A percentile compares a stretch with the other conserved stretches of the same genome.
Conservation (phyloP, 1,284 basidiomycete species). For the Moesziomyces sp. region DNA sequence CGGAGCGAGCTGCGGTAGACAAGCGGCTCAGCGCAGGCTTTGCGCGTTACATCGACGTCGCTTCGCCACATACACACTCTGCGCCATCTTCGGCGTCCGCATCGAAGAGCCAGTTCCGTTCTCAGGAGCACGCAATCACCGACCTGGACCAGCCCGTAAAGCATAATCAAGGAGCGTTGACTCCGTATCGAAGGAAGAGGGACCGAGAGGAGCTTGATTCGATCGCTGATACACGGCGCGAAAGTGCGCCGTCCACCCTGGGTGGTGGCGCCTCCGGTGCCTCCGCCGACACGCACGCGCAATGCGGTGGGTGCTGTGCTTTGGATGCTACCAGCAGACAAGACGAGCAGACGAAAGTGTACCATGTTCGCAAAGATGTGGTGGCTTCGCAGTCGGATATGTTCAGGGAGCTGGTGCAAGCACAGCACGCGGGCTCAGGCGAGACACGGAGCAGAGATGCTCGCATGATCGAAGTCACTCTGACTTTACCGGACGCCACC, state of each 20-base stretch:
- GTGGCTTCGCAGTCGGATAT: constrained; percentile 4
- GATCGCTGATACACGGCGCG: constrained; percentile 2
- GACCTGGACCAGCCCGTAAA: not conserved
- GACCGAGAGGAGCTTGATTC: not conserved
- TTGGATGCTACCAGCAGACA: not conserved
- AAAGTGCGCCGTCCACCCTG: constrained; percentile 13
- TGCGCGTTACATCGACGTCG: not conserved
- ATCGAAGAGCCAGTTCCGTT: not conserved
- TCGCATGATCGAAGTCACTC: not conserved
- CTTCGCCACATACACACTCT: not conserved
- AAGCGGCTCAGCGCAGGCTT: not conserved
- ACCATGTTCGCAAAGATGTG: constrained; percentile 10
- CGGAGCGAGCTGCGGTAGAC: no score
- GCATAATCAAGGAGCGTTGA: not conserved
- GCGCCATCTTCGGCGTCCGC: not conserved
- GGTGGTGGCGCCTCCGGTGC: not conserved
- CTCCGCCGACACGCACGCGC: not conserved
- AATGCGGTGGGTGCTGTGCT: not conserved
- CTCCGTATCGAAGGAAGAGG: not conserved
- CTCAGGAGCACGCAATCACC: not conserved
- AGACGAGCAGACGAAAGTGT: not conserved
- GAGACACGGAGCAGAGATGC: not conserved
- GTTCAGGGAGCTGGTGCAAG: not conserved
- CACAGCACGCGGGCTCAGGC: not conserved
- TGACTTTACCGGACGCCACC: constrained; percentile 10